These are phyloP conservation scores for Dictyostelium capitatum DNA, from an alignment of 78 protist species.

Conservation along the genomic window DNA sequence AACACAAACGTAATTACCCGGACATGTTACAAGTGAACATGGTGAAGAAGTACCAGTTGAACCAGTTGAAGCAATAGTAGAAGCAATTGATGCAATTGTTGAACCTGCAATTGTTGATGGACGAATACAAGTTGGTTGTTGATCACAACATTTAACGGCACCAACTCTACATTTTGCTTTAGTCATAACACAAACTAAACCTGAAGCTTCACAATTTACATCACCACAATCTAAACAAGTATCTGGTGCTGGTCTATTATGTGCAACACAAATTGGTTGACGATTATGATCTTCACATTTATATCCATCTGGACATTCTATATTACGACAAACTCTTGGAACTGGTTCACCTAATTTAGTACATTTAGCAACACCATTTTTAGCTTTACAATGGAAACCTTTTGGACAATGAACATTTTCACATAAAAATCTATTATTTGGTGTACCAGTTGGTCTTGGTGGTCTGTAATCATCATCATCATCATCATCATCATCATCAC, in stretches of 20 bases:
- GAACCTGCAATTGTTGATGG: conserved; percentile 41
- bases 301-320: conserved; percentile 28
- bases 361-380: conserved; percentile 13
- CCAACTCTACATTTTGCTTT: not conserved
- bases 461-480: not conserved
- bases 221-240: conserved; percentile 16
- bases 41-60: not conserved
- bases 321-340: conserved; percentile 11
- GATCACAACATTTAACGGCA: conserved; percentile 2
- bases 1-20: not conserved
- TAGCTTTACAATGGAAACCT: conserved; percentile 8
- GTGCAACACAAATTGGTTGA: conserved; percentile 6
- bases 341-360: not conserved
- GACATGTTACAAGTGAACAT: not conserved
- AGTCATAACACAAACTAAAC: conserved; percentile 36
- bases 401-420: conserved; percentile 11
- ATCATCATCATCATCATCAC: not conserved
- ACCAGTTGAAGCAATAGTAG: conserved; percentile 12
- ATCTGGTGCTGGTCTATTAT: not conserved
- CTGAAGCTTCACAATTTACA: conserved; percentile 13
- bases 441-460: not conserved
- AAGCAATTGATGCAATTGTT: conserved; percentile 36
- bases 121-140: conserved; percentile 9
- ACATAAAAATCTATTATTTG: not conserved
- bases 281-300: not conserved